Percentiles rank a stretch among this genome's conserved stretches.
phyloP scores from a whole-genome alignment of 805 yeast genomes.

The Candida suzukii region DNA sequence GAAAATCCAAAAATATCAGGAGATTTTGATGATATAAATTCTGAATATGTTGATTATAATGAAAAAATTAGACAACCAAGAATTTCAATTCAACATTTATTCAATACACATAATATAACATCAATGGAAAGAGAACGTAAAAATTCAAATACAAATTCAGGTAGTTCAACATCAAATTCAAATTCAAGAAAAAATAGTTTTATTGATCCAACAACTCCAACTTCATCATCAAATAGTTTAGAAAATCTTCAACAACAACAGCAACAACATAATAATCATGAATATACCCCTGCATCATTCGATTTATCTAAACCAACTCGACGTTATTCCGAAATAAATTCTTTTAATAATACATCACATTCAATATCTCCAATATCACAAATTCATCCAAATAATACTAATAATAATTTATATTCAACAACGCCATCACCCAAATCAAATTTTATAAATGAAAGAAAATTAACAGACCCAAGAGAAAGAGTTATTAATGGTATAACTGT shows the following conservation, averaged over 20 bases:
- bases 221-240: neutral
- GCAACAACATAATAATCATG: neutral
- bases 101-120: slow-evolving; percentile 5
- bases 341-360: no score
- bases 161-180: neutral
- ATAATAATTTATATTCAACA: neutral
- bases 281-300: slow-evolving; percentile 39
- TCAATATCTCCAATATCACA: no score
- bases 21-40: slow-evolving; percentile 12
- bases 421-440: neutral
- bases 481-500: slow-evolving; percentile 3
- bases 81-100: slow-evolving; percentile 30
- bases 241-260: neutral
- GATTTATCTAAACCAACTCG: slow-evolving; percentile 35
- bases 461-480: slow-evolving; percentile 5
- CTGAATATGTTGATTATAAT: slow-evolving; percentile 35
- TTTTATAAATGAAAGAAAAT: no score
- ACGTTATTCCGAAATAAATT: slow-evolving; percentile 20
- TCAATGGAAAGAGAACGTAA: neutral
- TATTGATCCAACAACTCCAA: neutral
- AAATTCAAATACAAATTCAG: neutral
- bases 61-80: slow-evolving; percentile 51
- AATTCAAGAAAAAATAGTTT: neutral
- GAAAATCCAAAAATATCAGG: slow-evolving; percentile 17
- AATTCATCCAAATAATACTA: neutral